These are phyloP conservation scores for Rhinocladiella similis DNA, from an alignment of 2,329 filamentous ascomycete genomes.

Conservation along the genomic window DNA sequence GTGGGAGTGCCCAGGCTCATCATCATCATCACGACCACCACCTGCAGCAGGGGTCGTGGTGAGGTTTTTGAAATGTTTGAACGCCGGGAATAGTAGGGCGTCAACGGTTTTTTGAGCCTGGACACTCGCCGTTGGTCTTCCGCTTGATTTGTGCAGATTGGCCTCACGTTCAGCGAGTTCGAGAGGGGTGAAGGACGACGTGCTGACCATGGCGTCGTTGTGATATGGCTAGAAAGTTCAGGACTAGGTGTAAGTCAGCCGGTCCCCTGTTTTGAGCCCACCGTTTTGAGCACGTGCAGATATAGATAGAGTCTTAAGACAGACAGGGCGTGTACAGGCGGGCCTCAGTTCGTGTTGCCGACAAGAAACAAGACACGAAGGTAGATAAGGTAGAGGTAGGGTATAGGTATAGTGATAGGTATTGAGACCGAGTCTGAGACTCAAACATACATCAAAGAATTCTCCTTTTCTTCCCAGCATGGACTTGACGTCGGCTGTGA, in stretches of 20 bases:
- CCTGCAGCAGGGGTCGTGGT: constrained; percentile 48
- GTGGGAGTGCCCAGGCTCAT: too few relatives aligned
- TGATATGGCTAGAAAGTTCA: constrained; percentile 66
- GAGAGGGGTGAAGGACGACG: constrained; percentile 63
- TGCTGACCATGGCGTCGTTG: constrained; percentile 75
- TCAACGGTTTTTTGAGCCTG: constrained; percentile 47
- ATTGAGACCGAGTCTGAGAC: too few relatives aligned
- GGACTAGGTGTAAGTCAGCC: constrained; percentile 24
- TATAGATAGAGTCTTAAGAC: too few relatives aligned
- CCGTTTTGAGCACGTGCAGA: too few relatives aligned
- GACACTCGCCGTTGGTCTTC: neutral
- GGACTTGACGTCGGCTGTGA: constrained; percentile 67
- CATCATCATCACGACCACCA: too few relatives aligned
- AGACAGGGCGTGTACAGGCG: too few relatives aligned
- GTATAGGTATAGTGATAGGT: too few relatives aligned
- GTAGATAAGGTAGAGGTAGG: too few relatives aligned
- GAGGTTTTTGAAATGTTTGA: constrained; percentile 70
- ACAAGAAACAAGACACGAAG: too few relatives aligned
- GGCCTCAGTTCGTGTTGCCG: too few relatives aligned
- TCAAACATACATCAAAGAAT: constrained; percentile 64
- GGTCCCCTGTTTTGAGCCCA: too few relatives aligned
- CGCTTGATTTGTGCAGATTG: constrained; percentile 22
- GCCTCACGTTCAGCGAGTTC: constrained; percentile 21
- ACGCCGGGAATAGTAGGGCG: constrained; percentile 77
- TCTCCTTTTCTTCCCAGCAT: constrained; percentile 65